Conservation (phyloP, 495 filamentous ascomycete genomes). For the Annulohypoxylon bovei region DNA sequence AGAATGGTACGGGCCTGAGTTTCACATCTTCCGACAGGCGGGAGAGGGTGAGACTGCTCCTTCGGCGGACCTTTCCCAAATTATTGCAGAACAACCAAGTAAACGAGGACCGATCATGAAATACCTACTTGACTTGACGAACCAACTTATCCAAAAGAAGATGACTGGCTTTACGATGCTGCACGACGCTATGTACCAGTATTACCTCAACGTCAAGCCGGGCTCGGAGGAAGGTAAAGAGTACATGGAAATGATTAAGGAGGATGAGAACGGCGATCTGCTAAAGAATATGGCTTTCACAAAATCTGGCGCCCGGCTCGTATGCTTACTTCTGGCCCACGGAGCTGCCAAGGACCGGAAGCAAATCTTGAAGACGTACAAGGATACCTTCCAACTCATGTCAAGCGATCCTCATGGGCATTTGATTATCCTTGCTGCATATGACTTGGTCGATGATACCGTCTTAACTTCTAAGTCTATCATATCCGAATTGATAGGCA, state of each 20-base stretch:
- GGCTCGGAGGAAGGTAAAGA: slow-evolving; percentile 83
- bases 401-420: slow-evolving; percentile 81
- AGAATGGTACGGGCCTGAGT: slow-evolving; percentile 98
- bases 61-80: slow-evolving; percentile 69
- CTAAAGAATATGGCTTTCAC: slow-evolving; percentile 97
- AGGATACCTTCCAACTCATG: slow-evolving; percentile 84
- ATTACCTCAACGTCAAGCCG: slow-evolving; percentile 80
- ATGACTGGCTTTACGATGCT: slow-evolving; percentile 94
- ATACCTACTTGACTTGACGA: slow-evolving; percentile 83
- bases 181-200: slow-evolving; percentile 97
- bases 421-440: slow-evolving; percentile 80
- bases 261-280: slow-evolving; percentile 86
- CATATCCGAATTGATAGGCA: slow-evolving; percentile 81
- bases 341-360: slow-evolving; percentile 93
- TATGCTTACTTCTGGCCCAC: slow-evolving; percentile 81
- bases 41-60: slow-evolving; percentile 54
- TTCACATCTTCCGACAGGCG: slow-evolving; percentile 77
- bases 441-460: slow-evolving; percentile 94
- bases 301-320: slow-evolving; percentile 81
- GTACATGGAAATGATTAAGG: slow-evolving; percentile 89
- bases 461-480: slow-evolving; percentile 85
- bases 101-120: slow-evolving; percentile 88
- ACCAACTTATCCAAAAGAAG: slow-evolving; percentile 93
- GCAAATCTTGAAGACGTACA: slow-evolving; percentile 83
- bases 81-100: slow-evolving; percentile 79